phyloP scores from a whole-genome alignment of 1,284 basidiomycete genomes.

The Pterulicium gracile region DNA sequence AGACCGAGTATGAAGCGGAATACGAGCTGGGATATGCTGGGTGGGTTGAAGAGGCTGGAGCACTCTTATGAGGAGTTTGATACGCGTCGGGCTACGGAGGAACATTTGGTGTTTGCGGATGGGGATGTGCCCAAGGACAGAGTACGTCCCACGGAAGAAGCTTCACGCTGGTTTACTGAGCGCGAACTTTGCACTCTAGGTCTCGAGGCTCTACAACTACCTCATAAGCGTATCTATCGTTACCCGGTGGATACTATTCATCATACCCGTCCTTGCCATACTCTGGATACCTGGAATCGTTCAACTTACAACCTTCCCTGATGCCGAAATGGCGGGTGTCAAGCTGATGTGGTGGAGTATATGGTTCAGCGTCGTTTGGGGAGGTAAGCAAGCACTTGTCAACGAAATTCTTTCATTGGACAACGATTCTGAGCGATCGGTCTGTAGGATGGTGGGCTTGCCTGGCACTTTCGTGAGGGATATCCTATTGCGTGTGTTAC shows the following conservation, averaged over 20 bases:
- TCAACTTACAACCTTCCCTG: slow-evolving; percentile 46
- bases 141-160: slow-evolving; percentile 25
- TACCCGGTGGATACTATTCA: slow-evolving; percentile 74
- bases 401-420: too few relatives aligned
- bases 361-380: slow-evolving; percentile 75
- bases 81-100: slow-evolving; percentile 38
- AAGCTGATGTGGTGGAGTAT: slow-evolving; percentile 79
- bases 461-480: slow-evolving; percentile 50
- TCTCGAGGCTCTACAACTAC: slow-evolving; percentile 58
- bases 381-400: slow-evolving; percentile 39
- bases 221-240: slow-evolving; percentile 70
- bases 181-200: slow-evolving; percentile 21
- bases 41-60: slow-evolving; percentile 42
- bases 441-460: slow-evolving; percentile 72
- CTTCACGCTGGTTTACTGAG: neutral
- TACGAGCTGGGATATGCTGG: slow-evolving; percentile 41
- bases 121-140: slow-evolving; percentile 51
- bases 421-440: too few relatives aligned
- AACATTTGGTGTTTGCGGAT: slow-evolving; percentile 48
- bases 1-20: slow-evolving; percentile 8
- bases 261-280: slow-evolving; percentile 59
- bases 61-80: slow-evolving; percentile 52
- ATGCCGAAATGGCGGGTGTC: slow-evolving; percentile 51
- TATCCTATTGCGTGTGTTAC: slow-evolving; percentile 16
- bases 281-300: slow-evolving; percentile 77